phyloP scores from a whole-genome alignment of 2,329 filamentous ascomycete species.

The Diaporthe australafricana region DNA sequence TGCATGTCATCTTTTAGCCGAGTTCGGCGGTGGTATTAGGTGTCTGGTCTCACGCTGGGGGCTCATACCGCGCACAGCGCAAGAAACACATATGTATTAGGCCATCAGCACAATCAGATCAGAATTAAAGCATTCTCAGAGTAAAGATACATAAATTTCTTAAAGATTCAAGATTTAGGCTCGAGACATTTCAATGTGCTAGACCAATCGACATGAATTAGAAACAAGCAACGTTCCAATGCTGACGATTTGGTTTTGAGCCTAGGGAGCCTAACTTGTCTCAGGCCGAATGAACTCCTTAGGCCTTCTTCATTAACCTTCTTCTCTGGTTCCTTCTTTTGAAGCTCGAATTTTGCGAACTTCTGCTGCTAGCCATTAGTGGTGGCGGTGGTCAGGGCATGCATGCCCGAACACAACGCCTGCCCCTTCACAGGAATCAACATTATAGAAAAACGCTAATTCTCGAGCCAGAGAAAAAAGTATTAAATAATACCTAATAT shows the following conservation, averaged over 20 bases:
- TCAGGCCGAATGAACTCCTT: neutral
- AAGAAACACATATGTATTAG: constrained; percentile 8
- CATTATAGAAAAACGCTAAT: neutral
- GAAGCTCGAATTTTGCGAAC: neutral
- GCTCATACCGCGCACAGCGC: neutral
- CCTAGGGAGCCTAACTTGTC: neutral
- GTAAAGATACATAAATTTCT: neutral
- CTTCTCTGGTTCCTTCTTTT: neutral
- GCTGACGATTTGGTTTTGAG: neutral
- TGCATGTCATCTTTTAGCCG: neutral
- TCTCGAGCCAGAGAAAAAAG: neutral
- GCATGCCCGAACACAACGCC: constrained; percentile 6
- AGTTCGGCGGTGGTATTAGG: neutral
- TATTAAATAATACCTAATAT: neutral
- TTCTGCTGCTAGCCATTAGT: neutral
- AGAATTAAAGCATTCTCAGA: constrained; percentile 3
- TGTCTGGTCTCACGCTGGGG: neutral
- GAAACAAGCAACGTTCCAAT: neutral
- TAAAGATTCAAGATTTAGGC: neutral
- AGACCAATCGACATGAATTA: neutral
- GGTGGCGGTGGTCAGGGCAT: neutral
- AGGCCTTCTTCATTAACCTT: neutral
- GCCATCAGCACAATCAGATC: constrained; percentile 6
- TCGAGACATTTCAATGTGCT: neutral
- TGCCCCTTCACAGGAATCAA: neutral